phyloP scores from a whole-genome alignment of 768 basidiomycete species.

The Lactarius indigo region DNA sequence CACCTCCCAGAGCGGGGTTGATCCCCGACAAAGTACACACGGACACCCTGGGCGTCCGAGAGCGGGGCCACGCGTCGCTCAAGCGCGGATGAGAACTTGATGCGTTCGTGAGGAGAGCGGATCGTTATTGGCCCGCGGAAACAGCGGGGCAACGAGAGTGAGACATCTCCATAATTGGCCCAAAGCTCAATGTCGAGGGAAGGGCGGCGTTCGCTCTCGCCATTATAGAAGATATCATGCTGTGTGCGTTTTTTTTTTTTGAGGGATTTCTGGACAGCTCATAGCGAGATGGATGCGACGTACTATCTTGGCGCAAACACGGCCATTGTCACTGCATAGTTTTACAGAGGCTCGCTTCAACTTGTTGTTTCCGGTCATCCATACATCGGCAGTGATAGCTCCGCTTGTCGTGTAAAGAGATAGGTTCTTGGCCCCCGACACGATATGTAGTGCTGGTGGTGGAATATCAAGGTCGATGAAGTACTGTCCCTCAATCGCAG shows the following conservation, averaged over 20 bases:
- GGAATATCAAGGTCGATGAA: slow-evolving; percentile 5
- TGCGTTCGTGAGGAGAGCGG: background rate
- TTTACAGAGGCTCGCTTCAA: background rate
- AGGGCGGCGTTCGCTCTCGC: background rate
- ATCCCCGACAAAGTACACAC: slow-evolving; percentile 10
- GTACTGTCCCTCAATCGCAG: background rate
- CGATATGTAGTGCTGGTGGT: background rate
- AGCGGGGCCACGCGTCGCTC: background rate
- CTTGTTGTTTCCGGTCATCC: background rate
- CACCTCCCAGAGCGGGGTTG: background rate
- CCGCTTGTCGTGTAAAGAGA: slow-evolving; percentile 6
- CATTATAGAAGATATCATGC: background rate
- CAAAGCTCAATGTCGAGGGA: background rate
- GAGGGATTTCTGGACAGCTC: background rate
- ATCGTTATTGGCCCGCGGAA: slow-evolving; percentile 13
- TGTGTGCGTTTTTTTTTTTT: background rate
- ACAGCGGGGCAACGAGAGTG: slow-evolving; percentile 4
- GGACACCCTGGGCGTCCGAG: background rate
- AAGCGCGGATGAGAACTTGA: slow-evolving; percentile 4
- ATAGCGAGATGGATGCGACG: background rate
- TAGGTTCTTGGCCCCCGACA: slow-evolving; percentile 1
- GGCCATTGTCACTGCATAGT: background rate
- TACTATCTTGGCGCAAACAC: slow-evolving; percentile 3
- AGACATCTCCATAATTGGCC: slow-evolving; percentile 6
- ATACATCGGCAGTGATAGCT: slow-evolving; percentile 4